Percentiles rank a stretch among this genome's conserved stretches.
Evolutionary conservation across 1,139 yeast genomes (phyloP).

Genomic region (Kodamaea ohmeri): DNA sequence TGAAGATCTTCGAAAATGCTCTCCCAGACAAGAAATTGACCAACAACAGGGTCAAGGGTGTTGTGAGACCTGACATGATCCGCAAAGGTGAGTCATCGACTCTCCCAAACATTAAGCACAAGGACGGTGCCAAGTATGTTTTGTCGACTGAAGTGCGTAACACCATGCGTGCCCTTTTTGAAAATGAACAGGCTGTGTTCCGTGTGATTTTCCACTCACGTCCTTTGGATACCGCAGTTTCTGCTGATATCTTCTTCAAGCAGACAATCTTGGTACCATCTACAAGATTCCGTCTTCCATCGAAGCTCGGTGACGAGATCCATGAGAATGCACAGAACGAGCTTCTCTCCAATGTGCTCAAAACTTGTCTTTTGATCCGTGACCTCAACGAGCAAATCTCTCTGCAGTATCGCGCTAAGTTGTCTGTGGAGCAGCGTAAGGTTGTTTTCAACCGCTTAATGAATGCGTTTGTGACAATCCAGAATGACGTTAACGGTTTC

Average conservation of each 20-base stretch:
- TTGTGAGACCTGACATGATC: constrained; percentile 71
- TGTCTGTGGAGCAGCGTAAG: constrained; percentile 61
- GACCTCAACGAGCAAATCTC: constrained; percentile 83
- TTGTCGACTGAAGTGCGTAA: constrained; percentile 84
- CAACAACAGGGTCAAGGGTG: constrained; percentile 80
- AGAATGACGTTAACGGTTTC: constrained; percentile 91
- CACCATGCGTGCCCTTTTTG: constrained; percentile 71
- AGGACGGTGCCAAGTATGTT: constrained; percentile 77
- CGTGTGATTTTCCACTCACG: constrained; percentile 72
- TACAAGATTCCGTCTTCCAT: constrained; percentile 92
- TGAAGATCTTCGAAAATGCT: constrained; percentile 87
- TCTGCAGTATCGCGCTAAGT: constrained; percentile 60
- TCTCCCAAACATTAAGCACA: constrained; percentile 50
- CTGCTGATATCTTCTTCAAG: constrained; percentile 88
- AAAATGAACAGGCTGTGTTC: constrained; percentile 61
- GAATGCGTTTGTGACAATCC: constrained; percentile 93
- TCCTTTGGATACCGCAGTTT: constrained; percentile 56
- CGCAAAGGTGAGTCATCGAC: not conserved
- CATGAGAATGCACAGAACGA: constrained; percentile 96
- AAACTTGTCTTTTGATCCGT: constrained; percentile 77
- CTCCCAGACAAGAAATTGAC: constrained; percentile 76
- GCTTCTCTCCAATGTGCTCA: constrained; percentile 72
- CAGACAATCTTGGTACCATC: constrained; percentile 92
- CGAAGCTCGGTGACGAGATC: constrained; percentile 94
- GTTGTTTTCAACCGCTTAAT: constrained; percentile 81